Percentiles rank a stretch among this genome's conserved stretches.
Evolutionary conservation across 768 basidiomycete species (phyloP).

Genomic region (Mycena olivaceomarginata): DNA sequence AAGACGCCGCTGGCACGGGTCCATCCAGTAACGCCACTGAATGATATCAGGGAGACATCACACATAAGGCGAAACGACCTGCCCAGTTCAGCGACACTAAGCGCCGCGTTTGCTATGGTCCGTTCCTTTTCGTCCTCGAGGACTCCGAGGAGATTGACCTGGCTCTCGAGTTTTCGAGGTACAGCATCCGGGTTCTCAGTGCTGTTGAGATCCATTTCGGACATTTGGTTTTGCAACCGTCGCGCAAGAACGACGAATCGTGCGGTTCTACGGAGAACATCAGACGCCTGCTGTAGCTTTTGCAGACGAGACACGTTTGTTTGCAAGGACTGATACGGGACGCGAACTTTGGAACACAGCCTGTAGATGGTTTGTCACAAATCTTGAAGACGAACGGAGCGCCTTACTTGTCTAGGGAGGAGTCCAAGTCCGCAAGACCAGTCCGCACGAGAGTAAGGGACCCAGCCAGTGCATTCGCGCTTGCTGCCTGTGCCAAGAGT

Average conservation of each 20-base stretch:
- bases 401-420: constrained; percentile 85
- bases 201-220: constrained; percentile 70
- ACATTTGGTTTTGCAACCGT: constrained; percentile 91
- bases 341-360: constrained; percentile 89
- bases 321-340: constrained; percentile 87
- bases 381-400: constrained; percentile 13
- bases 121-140: constrained; percentile 90
- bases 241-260: constrained; percentile 91
- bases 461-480: constrained; percentile 81
- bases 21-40: constrained; percentile 73
- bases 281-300: constrained; percentile 88
- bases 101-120: constrained; percentile 93
- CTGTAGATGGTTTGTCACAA: constrained; percentile 62
- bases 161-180: constrained; percentile 31
- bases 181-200: constrained; percentile 21
- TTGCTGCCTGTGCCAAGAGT: constrained; percentile 88
- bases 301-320: constrained; percentile 83
- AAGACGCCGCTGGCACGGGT: constrained; percentile 44
- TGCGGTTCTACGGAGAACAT: constrained; percentile 88
- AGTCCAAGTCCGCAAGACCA: constrained; percentile 84
- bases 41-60: constrained; percentile 31
- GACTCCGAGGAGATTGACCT: constrained; percentile 52
- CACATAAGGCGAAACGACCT: constrained; percentile 51
- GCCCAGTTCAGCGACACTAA: constrained; percentile 95
- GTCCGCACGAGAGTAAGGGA: constrained; percentile 80